These are phyloP conservation scores for Danielia reshetovae DNA, from an alignment of 805 yeast genomes.

Conservation along the genomic window DNA sequence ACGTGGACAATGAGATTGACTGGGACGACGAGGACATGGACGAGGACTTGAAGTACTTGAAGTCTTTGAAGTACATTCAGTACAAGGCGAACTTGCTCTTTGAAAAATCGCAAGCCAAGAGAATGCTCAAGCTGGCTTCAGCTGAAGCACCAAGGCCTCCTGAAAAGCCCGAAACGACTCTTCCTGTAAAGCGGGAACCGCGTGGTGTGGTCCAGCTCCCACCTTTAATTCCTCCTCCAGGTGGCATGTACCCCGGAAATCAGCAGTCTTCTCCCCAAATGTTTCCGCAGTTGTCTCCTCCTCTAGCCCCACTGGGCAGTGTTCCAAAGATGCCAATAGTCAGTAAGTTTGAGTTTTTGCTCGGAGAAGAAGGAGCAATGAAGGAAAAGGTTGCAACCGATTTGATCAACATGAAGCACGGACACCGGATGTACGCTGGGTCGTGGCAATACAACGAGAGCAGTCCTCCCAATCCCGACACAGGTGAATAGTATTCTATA, in stretches of 20 bases:
- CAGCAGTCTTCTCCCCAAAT: not conserved
- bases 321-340: constrained; percentile 5
- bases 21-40: constrained; percentile 48
- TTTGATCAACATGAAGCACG: constrained; percentile 9
- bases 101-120: not conserved
- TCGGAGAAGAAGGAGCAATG: constrained; percentile 5
- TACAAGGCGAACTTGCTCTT: constrained; percentile 25
- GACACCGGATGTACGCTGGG: constrained; percentile 1
- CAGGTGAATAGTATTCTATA: no score
- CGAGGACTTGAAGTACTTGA: constrained; percentile 42
- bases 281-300: constrained; percentile 1
- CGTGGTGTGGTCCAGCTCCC: not conserved
- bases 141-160: not conserved
- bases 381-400: constrained; percentile 9
- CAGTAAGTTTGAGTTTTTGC: constrained; percentile 11
- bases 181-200: not conserved
- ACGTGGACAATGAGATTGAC: constrained; percentile 33
- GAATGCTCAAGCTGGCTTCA: not conserved
- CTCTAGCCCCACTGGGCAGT: constrained; percentile 4
- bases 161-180: not conserved
- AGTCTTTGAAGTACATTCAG: constrained; percentile 38
- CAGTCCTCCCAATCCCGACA: not conserved
- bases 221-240: not conserved
- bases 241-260: not conserved
- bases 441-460: not conserved